Conservation (phyloP, 768 basidiomycete species). For the Lactarius trivialis region DNA sequence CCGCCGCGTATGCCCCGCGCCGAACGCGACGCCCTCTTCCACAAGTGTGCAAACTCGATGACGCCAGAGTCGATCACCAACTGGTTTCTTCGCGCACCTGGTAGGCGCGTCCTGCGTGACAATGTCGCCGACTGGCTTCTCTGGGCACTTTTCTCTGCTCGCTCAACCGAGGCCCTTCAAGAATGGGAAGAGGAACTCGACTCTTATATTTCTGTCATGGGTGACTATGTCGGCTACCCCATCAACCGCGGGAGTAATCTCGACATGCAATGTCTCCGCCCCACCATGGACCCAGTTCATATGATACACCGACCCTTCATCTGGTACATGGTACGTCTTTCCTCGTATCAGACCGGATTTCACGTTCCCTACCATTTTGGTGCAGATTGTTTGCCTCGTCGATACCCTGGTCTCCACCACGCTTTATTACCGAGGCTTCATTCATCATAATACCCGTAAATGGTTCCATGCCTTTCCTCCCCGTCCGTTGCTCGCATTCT, state of each 20-base stretch:
- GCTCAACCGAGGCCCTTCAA: slow-evolving; percentile 27
- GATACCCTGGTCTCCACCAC: slow-evolving; percentile 40
- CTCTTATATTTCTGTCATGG: slow-evolving; percentile 39
- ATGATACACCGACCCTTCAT: slow-evolving; percentile 52
- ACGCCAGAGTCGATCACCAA: slow-evolving; percentile 34
- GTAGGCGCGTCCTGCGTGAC: slow-evolving; percentile 33
- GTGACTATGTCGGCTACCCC: slow-evolving; percentile 35
- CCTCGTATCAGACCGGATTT: not conserved
- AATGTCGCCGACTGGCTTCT: slow-evolving; percentile 58
- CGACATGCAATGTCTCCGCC: slow-evolving; percentile 40
- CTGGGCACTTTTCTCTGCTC: slow-evolving; percentile 53
- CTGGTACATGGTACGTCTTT: slow-evolving; percentile 48
- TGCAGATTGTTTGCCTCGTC: slow-evolving; percentile 46
- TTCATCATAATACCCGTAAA: slow-evolving; percentile 39
- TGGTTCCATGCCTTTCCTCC: slow-evolving; percentile 46
- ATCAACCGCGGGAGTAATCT: slow-evolving; percentile 38
- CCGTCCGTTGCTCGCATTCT: slow-evolving; percentile 37
- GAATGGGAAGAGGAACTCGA: slow-evolving; percentile 49
- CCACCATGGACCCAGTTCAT: slow-evolving; percentile 51
- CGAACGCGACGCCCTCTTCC: slow-evolving; percentile 43
- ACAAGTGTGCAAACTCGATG: slow-evolving; percentile 34
- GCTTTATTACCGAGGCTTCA: slow-evolving; percentile 43
- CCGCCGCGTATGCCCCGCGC: slow-evolving; percentile 36
- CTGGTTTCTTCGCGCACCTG: slow-evolving; percentile 44
- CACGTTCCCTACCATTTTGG: not conserved